Base-by-base conservation (phyloP, 306 rosid species). In the Leucaena leucocephala region DNA sequence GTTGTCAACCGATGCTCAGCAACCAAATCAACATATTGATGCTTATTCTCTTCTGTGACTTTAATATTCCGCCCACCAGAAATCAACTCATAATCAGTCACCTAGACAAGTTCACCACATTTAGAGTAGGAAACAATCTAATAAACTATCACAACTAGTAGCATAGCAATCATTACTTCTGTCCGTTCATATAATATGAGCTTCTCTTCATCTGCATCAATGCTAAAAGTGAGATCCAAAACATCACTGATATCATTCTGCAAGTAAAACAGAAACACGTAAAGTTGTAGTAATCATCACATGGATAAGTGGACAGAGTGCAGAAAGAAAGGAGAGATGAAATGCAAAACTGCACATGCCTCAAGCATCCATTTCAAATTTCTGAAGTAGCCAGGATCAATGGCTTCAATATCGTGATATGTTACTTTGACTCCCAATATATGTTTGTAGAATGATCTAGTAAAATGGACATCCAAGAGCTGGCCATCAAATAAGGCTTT, bases 151-250 rank as follows among this genome's bases (percentile, higher is more conserved):
- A 72, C 27, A 71, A 48, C 59, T 80, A 80, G 72, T 66, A 75
- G 34, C 17, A 33, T 48, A 69, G 68, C 59, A 74, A 43, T 44
- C 57, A 74, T 84, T 91, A 94, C 98, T 75, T 94, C 94, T 34
- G 97, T 89, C 75, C 89, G 87, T 87, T 94, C 98, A 85, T 88
- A 94, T 67, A 94, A 83, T 45, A 94, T 94, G 84, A 88, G 89
- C 83, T 94, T 94, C 79, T 94, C 98, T 83, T 94, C 98, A 59
- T 94, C 98, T 6, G 97, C 97, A 91, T 94, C 98, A 68, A 94
- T 90, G 89, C 98, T 94, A 88, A 94, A 94, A n/a, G 95, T 94
- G 85, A 92, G 97, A 80, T 91, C 93, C 80, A 87, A 86, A 61
- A 86, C 90, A 84, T 94, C 98, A 78, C 84, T 91, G 75, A 85